Base-by-base conservation (phyloP, 345 rosid species). In the Eucalyptus lansdowneana region DNA sequence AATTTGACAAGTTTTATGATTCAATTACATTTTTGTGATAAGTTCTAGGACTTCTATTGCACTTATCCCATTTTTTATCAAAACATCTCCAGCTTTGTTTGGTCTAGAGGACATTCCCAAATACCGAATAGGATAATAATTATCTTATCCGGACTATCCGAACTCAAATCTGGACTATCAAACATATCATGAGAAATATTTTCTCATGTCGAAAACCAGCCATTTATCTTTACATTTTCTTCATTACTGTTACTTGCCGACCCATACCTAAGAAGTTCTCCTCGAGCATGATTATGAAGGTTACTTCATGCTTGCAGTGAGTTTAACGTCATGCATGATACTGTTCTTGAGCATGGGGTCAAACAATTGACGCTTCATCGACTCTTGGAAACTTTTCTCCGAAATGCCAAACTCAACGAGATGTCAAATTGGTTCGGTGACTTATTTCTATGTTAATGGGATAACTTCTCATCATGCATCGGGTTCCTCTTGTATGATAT, bases 141-240 rank as follows among this genome's bases (percentile, higher is more conserved):
- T 8, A 53, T 53, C 2, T 53, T 53, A 53, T 53, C 5, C 9
- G 0, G 11, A 53, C 29, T 5, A 22, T 56, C 29, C 29, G 13
- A 25, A 56, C 62, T 56, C 6, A 56, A 56, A 56, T 56, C 0
- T 25, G 11, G 29, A 56, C 29, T 56, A 9, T 25, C 62, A 2
- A 24, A 10, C 1, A 0, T 1, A 27, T 3, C 13, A 21, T 3
- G 80, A 10, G 45, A 72, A 13, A 19, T 37, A 12, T 37, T 2
- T 19, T 69, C 44, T 17, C 72, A 7, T 62, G 17, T 27, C 17
- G n/a, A 7, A 7, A 65, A 65, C 9, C 40, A 7, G 1, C 83
- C 5, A 10, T 72, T 37, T 72, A 11, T 72, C 45, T 37, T 72
- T 72, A 42, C 45, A 72, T 21, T 72, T 72, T 72, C 83, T 72